Evolutionary conservation across 345 rosid species (phyloP).

Genomic region (Acer negundo): DNA sequence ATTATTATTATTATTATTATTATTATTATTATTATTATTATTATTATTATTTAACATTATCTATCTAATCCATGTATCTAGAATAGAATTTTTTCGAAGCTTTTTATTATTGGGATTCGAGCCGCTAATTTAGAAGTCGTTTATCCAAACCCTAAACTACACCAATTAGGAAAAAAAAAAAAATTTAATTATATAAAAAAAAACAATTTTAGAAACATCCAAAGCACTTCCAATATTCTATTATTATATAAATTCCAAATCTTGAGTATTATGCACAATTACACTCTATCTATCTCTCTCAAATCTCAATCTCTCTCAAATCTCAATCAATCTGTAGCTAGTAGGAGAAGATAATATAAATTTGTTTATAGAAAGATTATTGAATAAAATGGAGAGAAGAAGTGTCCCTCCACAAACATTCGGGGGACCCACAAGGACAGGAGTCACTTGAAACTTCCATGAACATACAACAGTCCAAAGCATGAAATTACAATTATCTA

Average conservation of each 20-base stretch:
- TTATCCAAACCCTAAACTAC: too few species aligned
- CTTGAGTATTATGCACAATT: not conserved
- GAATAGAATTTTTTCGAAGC: too few species aligned
- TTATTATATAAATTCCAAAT: not conserved
- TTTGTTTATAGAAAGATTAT: not conserved
- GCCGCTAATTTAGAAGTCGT: too few species aligned
- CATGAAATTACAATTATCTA: not conserved
- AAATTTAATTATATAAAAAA: too few species aligned
- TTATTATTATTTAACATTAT: too few species aligned
- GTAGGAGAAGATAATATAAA: not conserved
- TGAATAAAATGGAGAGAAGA: slow-evolving; percentile 11
- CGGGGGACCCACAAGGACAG: slow-evolving; percentile 28
- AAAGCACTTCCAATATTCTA: not conserved
- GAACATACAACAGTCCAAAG: slow-evolving; percentile 21
- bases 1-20: too few species aligned
- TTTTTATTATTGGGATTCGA: too few species aligned
- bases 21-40: too few species aligned
- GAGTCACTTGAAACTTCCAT: slow-evolving; percentile 25
- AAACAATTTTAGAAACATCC: too few species aligned
- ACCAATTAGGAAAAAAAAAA: too few species aligned
- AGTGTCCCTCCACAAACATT: slow-evolving; percentile 35
- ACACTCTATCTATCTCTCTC: not conserved
- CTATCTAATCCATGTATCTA: too few species aligned
- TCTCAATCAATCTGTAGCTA: not conserved
- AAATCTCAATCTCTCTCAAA: too few species aligned